Conservation (phyloP, 202 grass and related monocot genomes). For the Sporobolus alterniflorus region DNA sequence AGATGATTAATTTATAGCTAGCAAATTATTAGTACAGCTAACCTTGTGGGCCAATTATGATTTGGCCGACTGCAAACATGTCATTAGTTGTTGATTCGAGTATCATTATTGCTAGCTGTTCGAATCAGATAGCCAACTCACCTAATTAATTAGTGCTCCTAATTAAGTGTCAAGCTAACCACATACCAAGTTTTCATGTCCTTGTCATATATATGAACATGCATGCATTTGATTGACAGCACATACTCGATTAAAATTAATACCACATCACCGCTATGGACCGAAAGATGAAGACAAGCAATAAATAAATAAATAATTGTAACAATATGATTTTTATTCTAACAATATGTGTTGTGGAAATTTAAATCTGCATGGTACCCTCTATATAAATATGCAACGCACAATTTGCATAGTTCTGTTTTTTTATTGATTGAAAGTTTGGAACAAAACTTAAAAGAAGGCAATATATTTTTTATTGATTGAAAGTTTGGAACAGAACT, state of each 20-base stretch:
- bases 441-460: slow-evolving; percentile 21
- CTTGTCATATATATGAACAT: slow-evolving; percentile 10
- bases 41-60: slow-evolving; percentile 42
- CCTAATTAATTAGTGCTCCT: slow-evolving; percentile 15
- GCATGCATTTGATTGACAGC: slow-evolving; percentile 1
- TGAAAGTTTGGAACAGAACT: slow-evolving; percentile 21
- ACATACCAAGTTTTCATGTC: slow-evolving; percentile 6
- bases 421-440: not conserved
- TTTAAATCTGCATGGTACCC: not conserved
- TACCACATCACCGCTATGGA: not conserved
- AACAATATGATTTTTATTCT: not conserved
- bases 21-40: slow-evolving; percentile 49
- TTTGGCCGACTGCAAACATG: not conserved
- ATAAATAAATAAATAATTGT: not conserved
- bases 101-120: slow-evolving; percentile 33
- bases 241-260: not conserved
- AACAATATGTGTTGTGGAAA: not conserved
- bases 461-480: not conserved
- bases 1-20: not conserved
- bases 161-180: slow-evolving; percentile 34
- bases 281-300: not conserved
- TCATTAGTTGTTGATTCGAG: slow-evolving; percentile 30
- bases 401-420: not conserved
- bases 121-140: slow-evolving; percentile 17
- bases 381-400: not conserved